Conservation (phyloP, 2,329 filamentous ascomycete genomes). For the Cadophora sp. region DNA sequence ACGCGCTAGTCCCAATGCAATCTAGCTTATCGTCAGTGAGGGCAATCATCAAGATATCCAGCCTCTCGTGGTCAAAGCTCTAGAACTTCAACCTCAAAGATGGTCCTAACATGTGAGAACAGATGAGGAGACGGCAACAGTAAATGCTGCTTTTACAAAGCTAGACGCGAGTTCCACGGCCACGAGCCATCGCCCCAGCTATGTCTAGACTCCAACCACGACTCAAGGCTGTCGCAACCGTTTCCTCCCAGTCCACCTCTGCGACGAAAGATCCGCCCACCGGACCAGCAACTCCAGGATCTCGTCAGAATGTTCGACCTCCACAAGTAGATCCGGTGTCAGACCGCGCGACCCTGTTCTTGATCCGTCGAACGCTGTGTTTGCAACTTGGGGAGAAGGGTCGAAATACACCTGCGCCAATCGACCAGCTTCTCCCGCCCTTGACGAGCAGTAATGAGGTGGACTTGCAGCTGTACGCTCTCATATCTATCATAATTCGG, state of each 20-base stretch:
- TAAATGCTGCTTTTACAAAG: not conserved
- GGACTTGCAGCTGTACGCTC: constrained; percentile 90
- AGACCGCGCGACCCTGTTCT: constrained; percentile 78
- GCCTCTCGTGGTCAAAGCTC: constrained; percentile 10
- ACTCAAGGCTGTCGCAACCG: constrained; percentile 31
- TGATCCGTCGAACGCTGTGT: constrained; percentile 86
- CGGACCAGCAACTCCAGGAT: constrained; percentile 29
- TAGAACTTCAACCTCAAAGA: not conserved
- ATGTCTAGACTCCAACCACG: constrained; percentile 37
- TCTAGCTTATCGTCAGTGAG: not conserved
- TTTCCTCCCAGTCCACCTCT: constrained; percentile 34
- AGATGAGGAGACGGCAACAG: not conserved
- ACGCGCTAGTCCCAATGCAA: not conserved
- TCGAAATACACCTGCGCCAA: constrained; percentile 59
- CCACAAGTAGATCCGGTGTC: constrained; percentile 62
- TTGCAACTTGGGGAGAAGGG: constrained; percentile 70
- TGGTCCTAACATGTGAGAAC: not conserved
- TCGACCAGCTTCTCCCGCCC: constrained; percentile 85
- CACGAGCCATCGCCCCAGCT: constrained; percentile 11
- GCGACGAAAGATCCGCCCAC: constrained; percentile 28
- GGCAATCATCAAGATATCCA: not conserved
- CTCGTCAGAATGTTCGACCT: constrained; percentile 45
- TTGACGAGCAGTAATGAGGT: constrained; percentile 94
- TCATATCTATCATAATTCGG: constrained; percentile 87
- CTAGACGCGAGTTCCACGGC: constrained; percentile 9